Evolutionary conservation across 2,329 filamentous ascomycete species (phyloP).

Genomic region (Fusarium sp.): DNA sequence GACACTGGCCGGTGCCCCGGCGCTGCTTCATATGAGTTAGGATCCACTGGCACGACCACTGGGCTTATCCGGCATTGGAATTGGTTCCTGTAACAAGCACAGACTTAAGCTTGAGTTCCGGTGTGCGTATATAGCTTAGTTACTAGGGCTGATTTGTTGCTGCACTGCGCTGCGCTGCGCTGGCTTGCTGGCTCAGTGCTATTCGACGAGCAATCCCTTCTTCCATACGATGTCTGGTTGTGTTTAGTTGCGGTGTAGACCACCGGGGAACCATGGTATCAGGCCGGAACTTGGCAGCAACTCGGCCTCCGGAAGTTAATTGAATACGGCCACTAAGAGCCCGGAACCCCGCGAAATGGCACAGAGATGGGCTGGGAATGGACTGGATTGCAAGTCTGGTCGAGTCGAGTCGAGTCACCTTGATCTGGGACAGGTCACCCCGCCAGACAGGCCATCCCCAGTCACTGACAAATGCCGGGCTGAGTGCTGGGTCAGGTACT

Average conservation of each 20-base stretch:
- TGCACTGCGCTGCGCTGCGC: not conserved
- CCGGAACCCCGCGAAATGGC: slow-evolving; percentile 39
- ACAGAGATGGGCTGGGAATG: slow-evolving; percentile 33
- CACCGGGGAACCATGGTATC: slow-evolving; percentile 23
- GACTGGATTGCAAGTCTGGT: slow-evolving; percentile 8
- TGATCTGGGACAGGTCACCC: slow-evolving; percentile 21
- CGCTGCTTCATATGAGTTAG: slow-evolving; percentile 25
- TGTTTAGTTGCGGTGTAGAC: slow-evolving; percentile 38
- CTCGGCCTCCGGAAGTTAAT: slow-evolving; percentile 29
- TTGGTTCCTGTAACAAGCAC: slow-evolving; percentile 40
- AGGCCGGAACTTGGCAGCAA: slow-evolving; percentile 33
- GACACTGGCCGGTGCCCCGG: slow-evolving; percentile 10
- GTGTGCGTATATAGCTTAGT: slow-evolving; percentile 10
- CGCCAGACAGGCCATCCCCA: slow-evolving; percentile 23
- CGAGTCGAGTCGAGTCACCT: not conserved
- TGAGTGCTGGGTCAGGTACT: slow-evolving; percentile 26
- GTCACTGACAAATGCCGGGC: slow-evolving; percentile 23
- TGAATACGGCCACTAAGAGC: slow-evolving; percentile 35
- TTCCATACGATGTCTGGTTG: slow-evolving; percentile 11
- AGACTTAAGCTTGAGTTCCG: slow-evolving; percentile 28
- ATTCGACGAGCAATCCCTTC: slow-evolving; percentile 27
- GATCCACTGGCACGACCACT: slow-evolving; percentile 37
- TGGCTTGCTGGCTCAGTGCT: not conserved
- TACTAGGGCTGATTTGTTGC: slow-evolving; percentile 24
- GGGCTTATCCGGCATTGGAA: slow-evolving; percentile 40